Conservation (phyloP, 306 rosid genomes). For the Castanospermum australe region DNA sequence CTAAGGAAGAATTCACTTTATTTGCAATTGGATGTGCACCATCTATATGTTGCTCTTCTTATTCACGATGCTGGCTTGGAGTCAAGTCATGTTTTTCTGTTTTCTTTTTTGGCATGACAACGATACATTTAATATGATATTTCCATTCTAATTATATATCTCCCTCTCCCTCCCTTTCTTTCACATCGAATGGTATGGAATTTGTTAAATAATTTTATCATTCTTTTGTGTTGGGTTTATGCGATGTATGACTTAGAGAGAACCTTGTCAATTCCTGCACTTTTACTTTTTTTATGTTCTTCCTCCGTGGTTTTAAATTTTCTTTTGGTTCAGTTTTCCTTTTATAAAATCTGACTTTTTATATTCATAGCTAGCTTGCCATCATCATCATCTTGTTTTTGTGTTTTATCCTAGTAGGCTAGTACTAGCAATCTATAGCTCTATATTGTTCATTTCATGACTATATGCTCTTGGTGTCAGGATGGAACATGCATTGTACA, state of each 20-base stretch:
- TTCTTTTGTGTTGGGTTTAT: background rate
- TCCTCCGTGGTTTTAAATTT: background rate
- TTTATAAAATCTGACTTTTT: background rate
- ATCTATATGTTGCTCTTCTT: background rate
- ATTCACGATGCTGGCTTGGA: background rate
- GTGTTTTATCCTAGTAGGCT: background rate
- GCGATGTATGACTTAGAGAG: background rate
- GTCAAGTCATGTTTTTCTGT: background rate
- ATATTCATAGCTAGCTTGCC: background rate
- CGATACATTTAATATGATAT: background rate
- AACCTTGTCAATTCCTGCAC: background rate
- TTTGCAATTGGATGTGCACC: slow-evolving; percentile 11
- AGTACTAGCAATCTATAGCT: background rate
- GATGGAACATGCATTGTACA: slow-evolving; percentile 96
- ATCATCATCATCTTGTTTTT: background rate
- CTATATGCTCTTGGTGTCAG: slow-evolving; percentile 42
- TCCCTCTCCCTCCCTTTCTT: background rate
- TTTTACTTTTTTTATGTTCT: background rate
- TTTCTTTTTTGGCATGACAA: background rate
- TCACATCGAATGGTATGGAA: background rate
- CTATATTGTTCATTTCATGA: slow-evolving; percentile 30
- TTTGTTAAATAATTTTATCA: background rate
- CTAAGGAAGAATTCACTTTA: background rate
- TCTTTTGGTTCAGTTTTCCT: background rate
- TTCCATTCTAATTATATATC: background rate